Evolutionary conservation across 805 yeast species (phyloP).

Genomic region (Zygosaccharomyces bailii): DNA sequence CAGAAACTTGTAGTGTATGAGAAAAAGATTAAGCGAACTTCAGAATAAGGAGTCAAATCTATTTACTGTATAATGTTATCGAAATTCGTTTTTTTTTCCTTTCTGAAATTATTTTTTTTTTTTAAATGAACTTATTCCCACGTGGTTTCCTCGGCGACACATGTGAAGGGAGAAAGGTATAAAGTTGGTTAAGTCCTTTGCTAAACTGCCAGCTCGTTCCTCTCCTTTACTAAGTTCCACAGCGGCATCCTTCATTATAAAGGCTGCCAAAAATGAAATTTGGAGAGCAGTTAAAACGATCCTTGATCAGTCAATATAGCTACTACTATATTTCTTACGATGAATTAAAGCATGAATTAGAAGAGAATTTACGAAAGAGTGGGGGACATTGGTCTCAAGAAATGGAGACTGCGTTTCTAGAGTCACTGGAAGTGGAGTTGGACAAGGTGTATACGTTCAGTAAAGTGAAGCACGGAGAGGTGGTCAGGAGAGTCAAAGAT

Average conservation of each 20-base stretch:
- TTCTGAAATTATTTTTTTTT: background rate
- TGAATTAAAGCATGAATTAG: constrained; percentile 78
- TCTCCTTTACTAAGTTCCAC: background rate
- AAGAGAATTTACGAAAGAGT: constrained; percentile 57
- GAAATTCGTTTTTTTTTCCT: no score
- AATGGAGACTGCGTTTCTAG: constrained; percentile 78
- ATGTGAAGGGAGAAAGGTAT: constrained; percentile 4
- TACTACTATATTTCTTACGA: constrained; percentile 91
- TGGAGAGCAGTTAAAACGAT: constrained; percentile 87
- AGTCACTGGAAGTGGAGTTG: constrained; percentile 71
- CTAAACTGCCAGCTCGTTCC: background rate
- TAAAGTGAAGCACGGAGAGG: constrained; percentile 81
- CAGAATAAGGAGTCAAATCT: no score
- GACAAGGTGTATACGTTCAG: constrained; percentile 93
- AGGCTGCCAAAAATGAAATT: constrained; percentile 64
- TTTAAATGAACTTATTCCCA: background rate
- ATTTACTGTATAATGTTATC: no score
- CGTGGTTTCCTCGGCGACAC: background rate
- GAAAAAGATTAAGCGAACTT: no score
- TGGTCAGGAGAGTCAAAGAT: constrained; percentile 78
- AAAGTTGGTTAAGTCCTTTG: constrained; percentile 1
- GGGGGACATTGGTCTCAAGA: constrained; percentile 66
- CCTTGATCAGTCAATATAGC: constrained; percentile 84
- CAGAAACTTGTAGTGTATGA: no score
- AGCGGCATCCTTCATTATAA: background rate